A percentile compares a stretch with the other conserved stretches of the same genome.
phyloP scores from a whole-genome alignment of 2,329 filamentous ascomycete species.

The Trichophyton schoenleinii region DNA sequence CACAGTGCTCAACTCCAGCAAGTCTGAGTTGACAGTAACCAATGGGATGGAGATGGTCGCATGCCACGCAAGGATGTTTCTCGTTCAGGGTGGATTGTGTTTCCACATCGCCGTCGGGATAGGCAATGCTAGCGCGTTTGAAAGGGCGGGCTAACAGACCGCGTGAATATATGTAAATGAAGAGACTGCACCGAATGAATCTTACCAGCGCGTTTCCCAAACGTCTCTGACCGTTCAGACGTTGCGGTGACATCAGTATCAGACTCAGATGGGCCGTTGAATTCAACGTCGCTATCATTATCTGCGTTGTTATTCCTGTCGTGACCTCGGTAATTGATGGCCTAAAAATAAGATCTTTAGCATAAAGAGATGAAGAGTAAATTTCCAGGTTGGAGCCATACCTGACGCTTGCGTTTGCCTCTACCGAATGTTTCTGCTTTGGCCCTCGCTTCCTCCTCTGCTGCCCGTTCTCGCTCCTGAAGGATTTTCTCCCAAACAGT shows the following conservation, averaged over 20 bases:
- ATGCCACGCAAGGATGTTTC: constrained; percentile 39
- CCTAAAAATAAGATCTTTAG: not conserved
- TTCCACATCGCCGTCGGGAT: not conserved
- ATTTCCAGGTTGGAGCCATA: constrained; percentile 26
- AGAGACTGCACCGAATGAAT: not conserved
- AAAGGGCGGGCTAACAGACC: constrained; percentile 21
- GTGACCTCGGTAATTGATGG: constrained; percentile 11
- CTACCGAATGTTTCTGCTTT: constrained; percentile 68
- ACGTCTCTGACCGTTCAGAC: not conserved
- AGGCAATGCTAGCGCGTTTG: constrained; percentile 23
- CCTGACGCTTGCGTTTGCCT: constrained; percentile 60
- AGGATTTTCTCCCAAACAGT: constrained; percentile 86
- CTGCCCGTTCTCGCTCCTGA: constrained; percentile 65
- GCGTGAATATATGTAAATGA: not conserved
- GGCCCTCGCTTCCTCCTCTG: constrained; percentile 55
- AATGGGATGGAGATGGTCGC: constrained; percentile 39
- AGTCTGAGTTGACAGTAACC: constrained; percentile 51
- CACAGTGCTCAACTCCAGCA: constrained; percentile 49
- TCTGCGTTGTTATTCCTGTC: not conserved
- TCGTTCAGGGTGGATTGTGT: not conserved
- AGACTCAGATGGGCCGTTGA: constrained; percentile 14
- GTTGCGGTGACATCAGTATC: constrained; percentile 18
- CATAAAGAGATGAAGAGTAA: not conserved
- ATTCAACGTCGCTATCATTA: constrained; percentile 11
- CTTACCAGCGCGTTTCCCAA: not conserved